Evolutionary conservation across 805 yeast species (phyloP), one percentile per base, ranked within the genome.

Genomic region (Yueomyces sp.): DNA sequence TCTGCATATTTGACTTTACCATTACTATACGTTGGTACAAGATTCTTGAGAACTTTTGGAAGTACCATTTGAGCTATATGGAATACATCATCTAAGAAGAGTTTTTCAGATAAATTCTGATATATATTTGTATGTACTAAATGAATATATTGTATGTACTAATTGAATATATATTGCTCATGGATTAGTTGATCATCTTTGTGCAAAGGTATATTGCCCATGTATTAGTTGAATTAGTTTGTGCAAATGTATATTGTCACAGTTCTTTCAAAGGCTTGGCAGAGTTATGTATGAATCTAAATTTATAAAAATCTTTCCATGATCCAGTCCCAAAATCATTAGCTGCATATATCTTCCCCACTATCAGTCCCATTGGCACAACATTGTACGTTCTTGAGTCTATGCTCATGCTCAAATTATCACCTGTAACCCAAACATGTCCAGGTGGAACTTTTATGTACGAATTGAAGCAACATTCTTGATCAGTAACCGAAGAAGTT

Each of bases 381-480:
- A 81, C 85, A 36, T 88, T 84, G 57, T 92, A 92, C 0, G 85
- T 76, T 51, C 98, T 68, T 4, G 96, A 85, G 55, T 92, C 99
- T 40, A 88, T 66, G 26, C 95, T 85, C 51, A 81, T 86, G 29
- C 85, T 73, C 45, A 90, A 63, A 56, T 92, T 92, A 56, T 92
- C 99, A 2, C 99, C 99, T 0, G 96, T 86, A 3, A 88, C 81
- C 97, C 97, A 92, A 40, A 85, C 84, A 62, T 92, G 98, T 2
- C 98, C 98, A 51, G 79, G 76, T 1, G 98, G 98, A 0, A 92
- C 88, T 44, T 67, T 69, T 6, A 90, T 78, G 59, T 69, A 85
- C 45, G 75, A 73, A 40, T 64, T 49, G 41, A 58, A 61, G n/a
- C 37, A 34, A 34, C 5, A 34, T 26, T 53, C 49, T 4, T 57